Evolutionary conservation across 257 asterid species (phyloP).

Genomic region (Solanum sejunctum): DNA sequence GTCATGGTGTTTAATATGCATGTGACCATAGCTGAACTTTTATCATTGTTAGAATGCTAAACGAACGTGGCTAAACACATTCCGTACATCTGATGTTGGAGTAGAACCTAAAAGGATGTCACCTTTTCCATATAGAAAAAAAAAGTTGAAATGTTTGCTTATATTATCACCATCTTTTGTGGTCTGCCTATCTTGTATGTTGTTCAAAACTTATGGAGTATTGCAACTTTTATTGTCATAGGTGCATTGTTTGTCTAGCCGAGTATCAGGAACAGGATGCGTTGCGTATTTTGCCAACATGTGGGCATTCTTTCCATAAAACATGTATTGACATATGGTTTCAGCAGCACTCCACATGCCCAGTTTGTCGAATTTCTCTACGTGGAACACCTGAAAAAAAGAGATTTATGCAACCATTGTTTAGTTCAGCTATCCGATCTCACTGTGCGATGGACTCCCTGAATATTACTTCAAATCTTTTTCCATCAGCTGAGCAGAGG

Average conservation of each 20-base stretch:
- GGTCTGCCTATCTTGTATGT: not conserved
- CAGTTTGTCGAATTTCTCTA: constrained; percentile 77
- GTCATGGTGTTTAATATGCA: not conserved
- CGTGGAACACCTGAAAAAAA: constrained; percentile 44
- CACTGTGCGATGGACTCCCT: constrained; percentile 23
- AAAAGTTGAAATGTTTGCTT: not conserved
- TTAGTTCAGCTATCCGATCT: constrained; percentile 54
- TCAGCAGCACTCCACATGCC: constrained; percentile 69
- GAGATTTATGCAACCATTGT: constrained; percentile 57
- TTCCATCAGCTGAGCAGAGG: constrained; percentile 20
- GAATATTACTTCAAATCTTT: constrained; percentile 18
- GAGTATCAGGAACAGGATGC: constrained; percentile 66
- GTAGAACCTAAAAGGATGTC: not conserved
- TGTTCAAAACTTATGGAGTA: not conserved
- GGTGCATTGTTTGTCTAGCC: constrained; percentile 70
- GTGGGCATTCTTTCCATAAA: constrained; percentile 75
- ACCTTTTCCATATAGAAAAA: not conserved
- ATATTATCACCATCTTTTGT: not conserved
- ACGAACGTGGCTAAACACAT: not conserved
- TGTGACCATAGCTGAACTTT: not conserved
- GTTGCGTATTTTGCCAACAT: constrained; percentile 45
- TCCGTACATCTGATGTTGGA: not conserved
- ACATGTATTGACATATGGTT: constrained; percentile 77
- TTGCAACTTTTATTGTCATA: not conserved
- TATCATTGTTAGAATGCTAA: not conserved